These are phyloP conservation scores for Pseudogymnoascus verrucosus DNA, from an alignment of 2,329 filamentous ascomycete species.

Conservation along the genomic window DNA sequence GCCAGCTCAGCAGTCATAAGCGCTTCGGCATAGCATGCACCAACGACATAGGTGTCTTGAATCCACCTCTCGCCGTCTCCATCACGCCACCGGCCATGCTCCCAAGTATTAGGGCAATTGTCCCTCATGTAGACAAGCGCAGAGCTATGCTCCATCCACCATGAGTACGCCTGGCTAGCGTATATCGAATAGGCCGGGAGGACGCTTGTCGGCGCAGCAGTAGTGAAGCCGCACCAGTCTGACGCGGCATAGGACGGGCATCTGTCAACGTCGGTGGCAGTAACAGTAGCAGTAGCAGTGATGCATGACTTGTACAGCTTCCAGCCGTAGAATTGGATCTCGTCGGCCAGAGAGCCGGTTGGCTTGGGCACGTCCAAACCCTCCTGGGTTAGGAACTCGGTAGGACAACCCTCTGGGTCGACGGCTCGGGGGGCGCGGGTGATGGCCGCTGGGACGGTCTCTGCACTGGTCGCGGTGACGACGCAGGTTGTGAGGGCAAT, in stretches of 20 bases:
- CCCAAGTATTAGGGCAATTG: constrained; percentile 10
- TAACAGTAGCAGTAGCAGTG: neutral
- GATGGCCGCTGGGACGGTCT: neutral
- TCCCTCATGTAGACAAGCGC: neutral
- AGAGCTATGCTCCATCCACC: constrained; percentile 10
- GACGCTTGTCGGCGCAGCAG: constrained; percentile 7
- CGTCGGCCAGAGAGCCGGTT: constrained; percentile 5
- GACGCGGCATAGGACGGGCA: neutral
- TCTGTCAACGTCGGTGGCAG: neutral
- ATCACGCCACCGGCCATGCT: neutral
- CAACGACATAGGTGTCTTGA: neutral
- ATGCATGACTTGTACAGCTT: constrained; percentile 10
- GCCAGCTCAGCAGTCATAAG: neutral
- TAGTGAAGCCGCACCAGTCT: constrained; percentile 13
- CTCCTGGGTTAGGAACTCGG: neutral
- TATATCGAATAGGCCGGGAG: constrained; percentile 10
- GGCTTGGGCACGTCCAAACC: constrained; percentile 11
- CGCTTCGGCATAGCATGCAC: neutral
- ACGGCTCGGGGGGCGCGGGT: neutral
- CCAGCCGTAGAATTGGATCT: constrained; percentile 3
- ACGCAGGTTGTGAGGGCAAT: neutral
- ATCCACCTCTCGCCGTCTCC: neutral
- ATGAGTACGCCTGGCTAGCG: constrained; percentile 9
- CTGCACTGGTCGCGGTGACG: neutral
- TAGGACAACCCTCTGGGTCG: neutral